Percentiles rank a stretch among this genome's conserved stretches.
Evolutionary conservation across 306 rosid genomes (phyloP).

Genomic region (Cucumis cinereus): DNA sequence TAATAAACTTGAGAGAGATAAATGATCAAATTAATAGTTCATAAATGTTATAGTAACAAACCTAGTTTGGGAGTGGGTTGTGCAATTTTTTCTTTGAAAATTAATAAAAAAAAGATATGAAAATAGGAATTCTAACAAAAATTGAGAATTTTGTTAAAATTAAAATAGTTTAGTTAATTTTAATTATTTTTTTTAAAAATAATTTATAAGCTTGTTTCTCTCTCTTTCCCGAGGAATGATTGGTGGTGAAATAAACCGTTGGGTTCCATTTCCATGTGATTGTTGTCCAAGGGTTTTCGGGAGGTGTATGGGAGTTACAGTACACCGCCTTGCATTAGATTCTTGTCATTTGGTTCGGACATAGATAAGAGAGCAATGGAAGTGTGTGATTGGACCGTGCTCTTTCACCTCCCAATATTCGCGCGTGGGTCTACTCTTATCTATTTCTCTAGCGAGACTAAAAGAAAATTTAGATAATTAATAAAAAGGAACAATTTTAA

Average conservation of each 20-base stretch:
- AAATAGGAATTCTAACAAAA: too few relatives aligned
- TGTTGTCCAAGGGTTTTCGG: neutral
- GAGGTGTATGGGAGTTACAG: neutral
- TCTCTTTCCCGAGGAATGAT: neutral
- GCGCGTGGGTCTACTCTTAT: constrained; percentile 15
- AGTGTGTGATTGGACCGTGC: constrained; percentile 5
- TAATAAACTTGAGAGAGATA: too few relatives aligned
- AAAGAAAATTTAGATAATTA: constrained; percentile 2
- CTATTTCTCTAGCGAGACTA: neutral
- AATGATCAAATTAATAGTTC: too few relatives aligned
- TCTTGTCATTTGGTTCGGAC: neutral
- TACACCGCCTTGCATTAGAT: neutral
- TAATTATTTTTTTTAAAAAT: too few relatives aligned
- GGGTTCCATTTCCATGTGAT: constrained; percentile 12
- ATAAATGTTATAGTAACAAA: too few relatives aligned
- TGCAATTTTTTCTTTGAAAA: too few relatives aligned
- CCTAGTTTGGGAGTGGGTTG: too few relatives aligned
- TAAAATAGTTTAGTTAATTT: too few relatives aligned
- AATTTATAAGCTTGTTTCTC: neutral
- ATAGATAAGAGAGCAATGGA: constrained; percentile 3
- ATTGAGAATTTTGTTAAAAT: too few relatives aligned
- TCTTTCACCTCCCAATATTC: neutral
- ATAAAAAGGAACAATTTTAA: neutral
- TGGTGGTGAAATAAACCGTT: neutral
- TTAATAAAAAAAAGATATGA: too few relatives aligned